A percentile compares a stretch with the other conserved stretches of the same genome.
Conservation (phyloP, 2,329 filamentous ascomycete genomes). For the Chalaropsis thielavioides region DNA sequence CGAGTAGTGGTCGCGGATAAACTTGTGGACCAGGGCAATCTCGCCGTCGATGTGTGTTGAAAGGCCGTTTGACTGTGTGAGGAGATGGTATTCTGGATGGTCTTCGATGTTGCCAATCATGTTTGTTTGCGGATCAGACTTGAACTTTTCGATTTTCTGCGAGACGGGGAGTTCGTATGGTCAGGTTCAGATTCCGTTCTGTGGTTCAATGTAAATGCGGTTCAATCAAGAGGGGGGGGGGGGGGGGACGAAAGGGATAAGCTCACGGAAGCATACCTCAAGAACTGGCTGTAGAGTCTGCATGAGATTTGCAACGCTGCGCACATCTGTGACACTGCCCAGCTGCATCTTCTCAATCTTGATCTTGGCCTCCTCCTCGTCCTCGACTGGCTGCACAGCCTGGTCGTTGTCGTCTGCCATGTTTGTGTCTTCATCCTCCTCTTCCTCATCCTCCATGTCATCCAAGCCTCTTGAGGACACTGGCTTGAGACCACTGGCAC, state of each 20-base stretch:
- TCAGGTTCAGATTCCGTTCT: constrained; percentile 51
- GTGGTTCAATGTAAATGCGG: constrained; percentile 48
- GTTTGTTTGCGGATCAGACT: constrained; percentile 50
- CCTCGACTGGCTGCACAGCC: constrained; percentile 38
- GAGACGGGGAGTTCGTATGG: constrained; percentile 27
- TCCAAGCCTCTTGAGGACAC: constrained; percentile 27
- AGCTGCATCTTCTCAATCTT: constrained; percentile 71
- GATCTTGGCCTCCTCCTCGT: constrained; percentile 58
- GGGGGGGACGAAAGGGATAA: neutral
- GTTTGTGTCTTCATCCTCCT: constrained; percentile 46
- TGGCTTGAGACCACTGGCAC: constrained; percentile 19
- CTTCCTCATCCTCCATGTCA: constrained; percentile 44
- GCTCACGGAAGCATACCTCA: constrained; percentile 47
- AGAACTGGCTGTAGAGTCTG: constrained; percentile 66
- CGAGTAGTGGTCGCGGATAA: constrained; percentile 90
- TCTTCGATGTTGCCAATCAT: constrained; percentile 76
- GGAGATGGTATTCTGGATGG: constrained; percentile 76
- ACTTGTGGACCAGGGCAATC: constrained; percentile 87
- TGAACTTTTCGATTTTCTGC: constrained; percentile 70
- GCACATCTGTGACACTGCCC: constrained; percentile 58
- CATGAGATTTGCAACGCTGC: constrained; percentile 67
- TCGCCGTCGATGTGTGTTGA: constrained; percentile 90
- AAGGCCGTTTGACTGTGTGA: constrained; percentile 77
- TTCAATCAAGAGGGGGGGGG: constrained; percentile 18
- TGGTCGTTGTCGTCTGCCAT: constrained; percentile 33